Conservation (phyloP, 805 yeast species). For the Metschnikowia noctiluminum region DNA sequence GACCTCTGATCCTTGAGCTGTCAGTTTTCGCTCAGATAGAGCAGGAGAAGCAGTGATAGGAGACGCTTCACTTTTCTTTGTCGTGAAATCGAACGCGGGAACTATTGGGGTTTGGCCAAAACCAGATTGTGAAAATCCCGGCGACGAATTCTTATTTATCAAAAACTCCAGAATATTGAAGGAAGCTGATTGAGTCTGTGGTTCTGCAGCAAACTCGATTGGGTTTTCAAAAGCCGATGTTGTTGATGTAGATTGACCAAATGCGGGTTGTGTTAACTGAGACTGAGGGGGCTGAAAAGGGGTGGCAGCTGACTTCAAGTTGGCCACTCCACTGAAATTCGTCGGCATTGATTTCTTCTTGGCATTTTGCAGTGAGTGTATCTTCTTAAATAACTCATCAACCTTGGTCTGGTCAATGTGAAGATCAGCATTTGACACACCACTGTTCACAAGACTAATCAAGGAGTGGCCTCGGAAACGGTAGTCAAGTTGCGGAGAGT, state of each 20-base stretch:
- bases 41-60: neutral
- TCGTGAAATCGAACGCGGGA: constrained; percentile 2
- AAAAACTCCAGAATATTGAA: constrained; percentile 3
- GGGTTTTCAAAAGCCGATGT: neutral
- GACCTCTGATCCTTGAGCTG: neutral
- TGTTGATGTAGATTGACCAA: neutral
- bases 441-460: constrained; percentile 32
- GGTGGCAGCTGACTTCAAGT: neutral
- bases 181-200: neutral
- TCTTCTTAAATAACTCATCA: neutral
- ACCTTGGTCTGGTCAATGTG: constrained; percentile 5
- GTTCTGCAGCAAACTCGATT: neutral
- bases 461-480: constrained; percentile 24
- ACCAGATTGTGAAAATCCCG: neutral
- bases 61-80: neutral
- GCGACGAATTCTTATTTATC: constrained; percentile 4
- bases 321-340: neutral
- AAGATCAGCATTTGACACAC: constrained; percentile 29
- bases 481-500: constrained; percentile 29
- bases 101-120: neutral
- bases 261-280: neutral
- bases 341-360: neutral
- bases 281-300: neutral
- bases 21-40: neutral
- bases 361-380: neutral